Evolutionary conservation across 192 early-diverging fungal species (phyloP).

Genomic region (Rhizophagus prolifer): DNA sequence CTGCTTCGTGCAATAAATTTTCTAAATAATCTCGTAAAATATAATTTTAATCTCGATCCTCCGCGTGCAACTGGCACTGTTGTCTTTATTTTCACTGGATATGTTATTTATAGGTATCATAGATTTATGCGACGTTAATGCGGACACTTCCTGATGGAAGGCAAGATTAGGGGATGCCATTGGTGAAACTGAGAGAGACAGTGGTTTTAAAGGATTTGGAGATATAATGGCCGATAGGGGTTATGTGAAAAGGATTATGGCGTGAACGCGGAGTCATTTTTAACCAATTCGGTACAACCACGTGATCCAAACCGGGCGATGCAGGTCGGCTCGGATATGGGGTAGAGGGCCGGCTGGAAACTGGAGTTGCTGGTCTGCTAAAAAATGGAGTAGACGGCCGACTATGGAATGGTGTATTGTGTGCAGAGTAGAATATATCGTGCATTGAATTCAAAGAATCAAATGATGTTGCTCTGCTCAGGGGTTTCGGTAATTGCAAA

Average conservation of each 20-base stretch:
- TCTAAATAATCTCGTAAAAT: constrained; percentile 4
- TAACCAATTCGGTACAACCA: constrained; percentile 15
- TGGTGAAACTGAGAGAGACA: background rate
- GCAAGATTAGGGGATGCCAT: constrained; percentile 10
- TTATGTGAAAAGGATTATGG: background rate
- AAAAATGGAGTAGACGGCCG: constrained; percentile 9
- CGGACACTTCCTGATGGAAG: background rate
- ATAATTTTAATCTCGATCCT: background rate
- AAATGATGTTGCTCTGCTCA: constrained; percentile 22
- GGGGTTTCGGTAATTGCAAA: constrained; percentile 10
- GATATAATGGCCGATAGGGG: background rate
- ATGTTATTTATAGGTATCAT: background rate
- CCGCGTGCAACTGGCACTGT: too few species aligned
- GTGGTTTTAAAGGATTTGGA: constrained; percentile 1
- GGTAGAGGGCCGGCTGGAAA: background rate
- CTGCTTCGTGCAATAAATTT: constrained; percentile 10
- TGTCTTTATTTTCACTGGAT: background rate
- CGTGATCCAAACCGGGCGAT: constrained; percentile 20
- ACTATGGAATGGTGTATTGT: constrained; percentile 11
- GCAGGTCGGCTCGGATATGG: constrained; percentile 7
- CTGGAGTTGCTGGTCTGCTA: background rate
- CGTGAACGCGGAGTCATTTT: constrained; percentile 16
- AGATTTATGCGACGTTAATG: background rate
- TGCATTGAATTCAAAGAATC: constrained; percentile 14
- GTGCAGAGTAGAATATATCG: constrained; percentile 25